Evolutionary conservation across 2,329 filamentous ascomycete genomes (phyloP), one percentile per base, ranked within the genome.

Genomic region (Pseudogymnoascus sp.): DNA sequence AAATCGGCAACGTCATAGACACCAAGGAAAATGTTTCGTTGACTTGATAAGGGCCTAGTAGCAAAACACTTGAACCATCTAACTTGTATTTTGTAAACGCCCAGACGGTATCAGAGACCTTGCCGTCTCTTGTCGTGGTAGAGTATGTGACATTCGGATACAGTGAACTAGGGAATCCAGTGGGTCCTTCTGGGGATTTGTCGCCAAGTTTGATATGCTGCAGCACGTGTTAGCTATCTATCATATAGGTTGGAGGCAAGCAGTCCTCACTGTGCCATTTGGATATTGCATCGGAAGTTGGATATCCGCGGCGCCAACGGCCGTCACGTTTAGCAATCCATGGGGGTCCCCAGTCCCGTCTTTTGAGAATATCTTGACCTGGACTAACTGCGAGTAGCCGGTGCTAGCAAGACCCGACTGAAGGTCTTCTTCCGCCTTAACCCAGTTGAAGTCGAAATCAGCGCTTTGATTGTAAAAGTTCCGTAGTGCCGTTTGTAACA

Each of bases 1-100:
- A 82, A 60, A 97, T 84, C 0, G 92, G 90, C 13, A 93, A 76
- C 0, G 92, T 96, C 63, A 96, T 78, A 2, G 92, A 96, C 10
- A 96, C 72, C 9, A 97, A 77, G 21, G 89, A 89, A 65, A 88
- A 89, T 0, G 85, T 84, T 48, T 82, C 76, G 71, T 95, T 84
- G 65, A 94, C 74, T 25, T 83, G 78, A 62, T 90, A 78, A 0
- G 92, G 92, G 0, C 92, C 92, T 0, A 94, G 79, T 1, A 96
- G 75, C n/a, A 96, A 77, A 0, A 85, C 85, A 5, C 76, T 78
- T n/a, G 73, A 73, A 15, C 69, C 66, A 42, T 77, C 75, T 12
- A 86, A 72, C 0, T 72, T 72, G 45, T 69, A 71, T 33, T 69
- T 67, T 5, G 64, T 6, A 61, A 70, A 72, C 9, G 70, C 71